phyloP scores from a whole-genome alignment of 208 protist genomes.

The Crithidia mellificae region DNA sequence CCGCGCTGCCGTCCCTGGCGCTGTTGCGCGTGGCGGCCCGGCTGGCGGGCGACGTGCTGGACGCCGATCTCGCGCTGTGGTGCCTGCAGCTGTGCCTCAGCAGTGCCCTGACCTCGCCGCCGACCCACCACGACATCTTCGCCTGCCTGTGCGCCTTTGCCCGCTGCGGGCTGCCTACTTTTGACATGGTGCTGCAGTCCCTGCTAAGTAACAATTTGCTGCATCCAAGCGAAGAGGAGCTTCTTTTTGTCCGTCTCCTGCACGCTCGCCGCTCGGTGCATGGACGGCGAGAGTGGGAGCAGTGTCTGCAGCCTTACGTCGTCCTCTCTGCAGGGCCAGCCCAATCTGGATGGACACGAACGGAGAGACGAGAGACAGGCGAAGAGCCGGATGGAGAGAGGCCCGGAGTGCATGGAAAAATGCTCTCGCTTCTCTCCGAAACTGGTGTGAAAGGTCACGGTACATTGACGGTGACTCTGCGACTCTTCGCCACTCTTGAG shows the following conservation, averaged over 20 bases:
- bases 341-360: too few relatives aligned
- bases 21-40: conserved; percentile 31
- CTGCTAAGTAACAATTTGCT: conserved; percentile 59
- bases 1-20: conserved; percentile 17
- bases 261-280: conserved; percentile 56
- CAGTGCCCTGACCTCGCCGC: conserved; percentile 33
- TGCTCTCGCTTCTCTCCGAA: neutral
- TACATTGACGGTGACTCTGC: neutral
- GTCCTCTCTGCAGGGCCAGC: too few relatives aligned
- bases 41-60: conserved; percentile 26
- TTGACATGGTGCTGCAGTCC: conserved; percentile 59
- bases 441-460: neutral
- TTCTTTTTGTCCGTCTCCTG: conserved; percentile 64
- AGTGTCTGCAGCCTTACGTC: conserved; percentile 26
- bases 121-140: conserved; percentile 58
- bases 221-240: conserved; percentile 51
- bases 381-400: neutral
- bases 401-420: neutral
- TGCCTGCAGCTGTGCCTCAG: conserved; percentile 46
- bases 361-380: neutral
- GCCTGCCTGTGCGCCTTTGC: conserved; percentile 61
- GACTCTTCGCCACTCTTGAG: conserved; percentile 11
- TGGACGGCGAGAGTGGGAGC: conserved; percentile 46
- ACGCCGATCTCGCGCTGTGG: conserved; percentile 35
- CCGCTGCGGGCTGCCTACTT: conserved; percentile 55